Percentiles rank a stretch among this genome's conserved stretches.
phyloP scores from a whole-genome alignment of 805 yeast genomes.

The Scheffersomyces coipomensis region DNA sequence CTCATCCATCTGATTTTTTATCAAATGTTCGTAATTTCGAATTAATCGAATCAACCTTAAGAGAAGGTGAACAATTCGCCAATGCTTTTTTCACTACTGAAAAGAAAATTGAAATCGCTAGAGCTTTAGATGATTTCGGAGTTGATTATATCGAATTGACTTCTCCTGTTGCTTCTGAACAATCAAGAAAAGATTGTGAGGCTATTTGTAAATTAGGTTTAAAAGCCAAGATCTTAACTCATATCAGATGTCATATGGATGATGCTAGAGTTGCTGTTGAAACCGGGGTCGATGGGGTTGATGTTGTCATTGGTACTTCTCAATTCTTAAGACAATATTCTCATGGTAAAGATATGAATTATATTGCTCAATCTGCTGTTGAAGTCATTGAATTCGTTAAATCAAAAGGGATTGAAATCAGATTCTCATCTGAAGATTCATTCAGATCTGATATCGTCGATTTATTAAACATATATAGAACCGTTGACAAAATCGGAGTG shows the following conservation, averaged over 20 bases:
- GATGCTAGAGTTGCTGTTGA: slow-evolving; percentile 61
- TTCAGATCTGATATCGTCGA: slow-evolving; percentile 62
- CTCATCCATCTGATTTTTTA: slow-evolving; percentile 55
- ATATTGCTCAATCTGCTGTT: slow-evolving; percentile 54
- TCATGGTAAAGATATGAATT: slow-evolving; percentile 62
- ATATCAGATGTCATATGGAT: slow-evolving; percentile 61
- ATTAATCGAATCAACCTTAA: slow-evolving; percentile 55
- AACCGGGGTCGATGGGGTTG: slow-evolving; percentile 64
- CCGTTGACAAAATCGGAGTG: slow-evolving; percentile 62
- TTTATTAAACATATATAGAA: slow-evolving; percentile 55
- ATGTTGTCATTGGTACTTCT: slow-evolving; percentile 60
- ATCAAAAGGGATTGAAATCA: slow-evolving; percentile 57
- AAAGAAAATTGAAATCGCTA: slow-evolving; percentile 56
- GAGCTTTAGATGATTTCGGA: slow-evolving; percentile 60
- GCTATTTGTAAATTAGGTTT: slow-evolving; percentile 59
- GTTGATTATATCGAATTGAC: slow-evolving; percentile 61
- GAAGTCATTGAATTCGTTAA: slow-evolving; percentile 62
- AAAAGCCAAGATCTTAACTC: slow-evolving; percentile 57
- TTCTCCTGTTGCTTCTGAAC: slow-evolving; percentile 60
- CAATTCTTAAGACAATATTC: slow-evolving; percentile 55
- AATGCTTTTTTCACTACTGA: slow-evolving; percentile 59
- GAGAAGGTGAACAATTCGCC: slow-evolving; percentile 67
- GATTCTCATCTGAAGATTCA: slow-evolving; percentile 60
- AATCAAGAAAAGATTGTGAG: slow-evolving; percentile 56
- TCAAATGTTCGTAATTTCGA: slow-evolving; percentile 55